Evolutionary conservation across 495 filamentous ascomycete species (phyloP).

Genomic region (Extremus antarcticus): DNA sequence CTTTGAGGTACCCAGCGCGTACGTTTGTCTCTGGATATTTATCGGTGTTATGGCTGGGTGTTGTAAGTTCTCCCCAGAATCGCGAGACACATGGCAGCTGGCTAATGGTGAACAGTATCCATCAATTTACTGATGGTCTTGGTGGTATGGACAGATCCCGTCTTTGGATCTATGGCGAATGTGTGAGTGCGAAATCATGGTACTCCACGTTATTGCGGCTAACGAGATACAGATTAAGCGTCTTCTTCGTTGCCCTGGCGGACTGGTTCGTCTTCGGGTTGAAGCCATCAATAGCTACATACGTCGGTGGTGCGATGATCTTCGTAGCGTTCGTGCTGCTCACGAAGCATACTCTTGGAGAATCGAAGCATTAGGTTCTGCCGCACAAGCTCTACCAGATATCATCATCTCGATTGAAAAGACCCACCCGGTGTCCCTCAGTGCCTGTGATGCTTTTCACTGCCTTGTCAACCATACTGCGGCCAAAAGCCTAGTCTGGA

Average conservation of each 20-base stretch:
- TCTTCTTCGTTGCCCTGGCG: slow-evolving; percentile 18
- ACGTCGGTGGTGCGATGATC: slow-evolving; percentile 15
- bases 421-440: no score
- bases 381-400: not conserved
- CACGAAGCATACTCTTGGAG: slow-evolving; percentile 15
- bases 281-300: slow-evolving; percentile 14
- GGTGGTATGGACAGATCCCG: slow-evolving; percentile 19
- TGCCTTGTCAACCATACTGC: no score
- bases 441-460: no score
- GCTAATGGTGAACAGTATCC: slow-evolving; percentile 6
- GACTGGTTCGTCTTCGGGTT: slow-evolving; percentile 18
- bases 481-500: no score
- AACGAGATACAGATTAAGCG: slow-evolving; percentile 5
- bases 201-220: no score
- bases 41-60: slow-evolving; percentile 12
- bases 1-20: slow-evolving; percentile 12
- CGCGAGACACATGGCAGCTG: not conserved
- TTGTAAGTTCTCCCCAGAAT: not conserved
- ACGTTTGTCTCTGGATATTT: slow-evolving; percentile 11
- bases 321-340: slow-evolving; percentile 17
- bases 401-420: not conserved
- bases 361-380: slow-evolving; percentile 6
- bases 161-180: slow-evolving; percentile 17
- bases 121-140: slow-evolving; percentile 15
- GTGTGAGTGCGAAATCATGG: no score